These are phyloP conservation scores for Lavandula angustifolia DNA, from an alignment of 257 asterid genomes.

Conservation along the genomic window DNA sequence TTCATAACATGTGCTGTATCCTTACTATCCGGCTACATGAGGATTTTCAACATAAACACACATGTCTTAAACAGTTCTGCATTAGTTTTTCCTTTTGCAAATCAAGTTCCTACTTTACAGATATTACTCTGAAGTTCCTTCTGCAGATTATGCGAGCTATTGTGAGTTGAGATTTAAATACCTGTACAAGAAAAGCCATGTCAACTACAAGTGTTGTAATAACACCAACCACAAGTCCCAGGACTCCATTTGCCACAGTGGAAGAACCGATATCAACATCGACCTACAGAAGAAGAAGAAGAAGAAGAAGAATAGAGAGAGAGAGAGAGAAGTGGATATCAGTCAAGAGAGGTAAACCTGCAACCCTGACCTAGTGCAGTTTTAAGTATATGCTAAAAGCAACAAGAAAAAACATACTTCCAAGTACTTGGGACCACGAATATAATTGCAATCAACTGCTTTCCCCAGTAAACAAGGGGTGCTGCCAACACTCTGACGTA, in stretches of 20 bases:
- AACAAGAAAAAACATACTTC: constrained; percentile 52
- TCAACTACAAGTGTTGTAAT: constrained; percentile 90
- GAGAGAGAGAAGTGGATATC: constrained; percentile 1
- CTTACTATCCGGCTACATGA: no score
- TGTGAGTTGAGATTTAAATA: constrained; percentile 34
- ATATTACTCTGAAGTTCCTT: no score
- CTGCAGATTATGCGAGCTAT: not conserved
- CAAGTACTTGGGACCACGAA: constrained; percentile 81
- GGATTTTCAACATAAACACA: no score
- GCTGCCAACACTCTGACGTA: constrained; percentile 99
- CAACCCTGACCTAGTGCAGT: constrained; percentile 21
- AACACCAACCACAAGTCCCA: constrained; percentile 95
- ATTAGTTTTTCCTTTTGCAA: no score
- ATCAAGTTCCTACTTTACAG: no score
- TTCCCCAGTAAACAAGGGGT: constrained; percentile 95
- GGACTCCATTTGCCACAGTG: constrained; percentile 95
- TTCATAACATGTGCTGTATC: no score
- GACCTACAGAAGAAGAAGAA: constrained; percentile 55
- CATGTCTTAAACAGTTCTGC: no score
- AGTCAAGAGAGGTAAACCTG: constrained; percentile 19
- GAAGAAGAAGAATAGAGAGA: no score
- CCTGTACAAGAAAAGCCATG: constrained; percentile 99
- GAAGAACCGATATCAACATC: constrained; percentile 97
- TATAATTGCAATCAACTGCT: constrained; percentile 95
- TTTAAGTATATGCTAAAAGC: constrained; percentile 2